Percentiles rank a stretch among this genome's conserved stretches.
Conservation (phyloP, 768 basidiomycete species). For the Termitomyces sp. region DNA sequence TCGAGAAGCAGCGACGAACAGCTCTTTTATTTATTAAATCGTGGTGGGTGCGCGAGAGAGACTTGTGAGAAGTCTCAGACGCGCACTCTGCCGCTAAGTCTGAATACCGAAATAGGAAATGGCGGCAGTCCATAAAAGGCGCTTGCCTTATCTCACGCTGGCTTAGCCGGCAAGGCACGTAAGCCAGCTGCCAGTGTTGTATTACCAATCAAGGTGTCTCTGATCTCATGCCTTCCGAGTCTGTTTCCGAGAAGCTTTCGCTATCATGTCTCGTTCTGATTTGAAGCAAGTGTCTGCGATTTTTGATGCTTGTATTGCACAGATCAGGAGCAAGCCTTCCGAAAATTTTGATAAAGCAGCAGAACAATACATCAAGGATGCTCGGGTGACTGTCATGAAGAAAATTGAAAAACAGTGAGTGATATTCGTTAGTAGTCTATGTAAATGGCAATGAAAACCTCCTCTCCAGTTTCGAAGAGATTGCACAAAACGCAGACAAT, state of each 20-base stretch:
- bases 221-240: not conserved
- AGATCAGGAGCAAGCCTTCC: not conserved
- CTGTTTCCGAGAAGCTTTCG: not conserved
- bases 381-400: not conserved
- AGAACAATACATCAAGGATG: constrained; percentile 4
- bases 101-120: no score
- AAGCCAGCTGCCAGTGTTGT: no score
- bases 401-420: not conserved
- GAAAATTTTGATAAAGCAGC: constrained; percentile 2
- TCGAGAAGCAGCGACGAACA: no score
- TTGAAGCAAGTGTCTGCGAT: constrained; percentile 5
- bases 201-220: not conserved
- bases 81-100: no score
- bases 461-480: not conserved
- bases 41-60: no score
- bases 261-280: not conserved
- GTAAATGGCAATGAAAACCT: not conserved
- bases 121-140: no score
- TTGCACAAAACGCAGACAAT: not conserved
- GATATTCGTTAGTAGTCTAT: not conserved
- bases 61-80: no score
- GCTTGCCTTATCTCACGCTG: no score
- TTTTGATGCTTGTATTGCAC: constrained; percentile 6
- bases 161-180: no score
- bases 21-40: no score